These are phyloP conservation scores for Galerina sulciceps DNA, from an alignment of 768 basidiomycete species.

Conservation along the genomic window DNA sequence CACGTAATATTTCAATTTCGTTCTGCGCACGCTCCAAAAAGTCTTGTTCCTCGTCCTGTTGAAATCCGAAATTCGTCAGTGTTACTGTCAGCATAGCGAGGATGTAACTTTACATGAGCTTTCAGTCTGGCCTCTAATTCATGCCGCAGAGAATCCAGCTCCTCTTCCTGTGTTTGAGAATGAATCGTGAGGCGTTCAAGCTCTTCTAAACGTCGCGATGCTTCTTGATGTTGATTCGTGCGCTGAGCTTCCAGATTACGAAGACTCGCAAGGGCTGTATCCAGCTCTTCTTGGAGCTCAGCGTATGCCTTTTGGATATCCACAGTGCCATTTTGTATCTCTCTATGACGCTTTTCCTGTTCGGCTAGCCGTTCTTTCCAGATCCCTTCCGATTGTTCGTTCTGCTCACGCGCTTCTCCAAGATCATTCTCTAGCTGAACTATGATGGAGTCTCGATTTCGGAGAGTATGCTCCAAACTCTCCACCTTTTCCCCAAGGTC, in stretches of 20 bases:
- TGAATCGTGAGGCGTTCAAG: constrained; percentile 53
- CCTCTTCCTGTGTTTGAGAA: constrained; percentile 53
- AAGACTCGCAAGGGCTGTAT: constrained; percentile 53
- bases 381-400: constrained; percentile 47
- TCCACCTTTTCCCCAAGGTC: constrained; percentile 70
- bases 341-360: constrained; percentile 56
- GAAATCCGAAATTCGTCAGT: not conserved
- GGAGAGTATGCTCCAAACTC: constrained; percentile 54
- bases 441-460: constrained; percentile 60
- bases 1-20: constrained; percentile 73
- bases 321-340: constrained; percentile 51
- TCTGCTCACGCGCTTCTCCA: constrained; percentile 56
- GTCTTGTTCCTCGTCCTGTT: constrained; percentile 63
- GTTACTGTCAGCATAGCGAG: not conserved
- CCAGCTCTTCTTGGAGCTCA: constrained; percentile 66
- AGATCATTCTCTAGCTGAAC: constrained; percentile 63
- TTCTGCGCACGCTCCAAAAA: constrained; percentile 66
- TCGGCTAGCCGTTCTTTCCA: constrained; percentile 47
- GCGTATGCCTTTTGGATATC: constrained; percentile 68
- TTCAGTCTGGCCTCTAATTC: constrained; percentile 52
- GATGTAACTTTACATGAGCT: constrained; percentile 37
- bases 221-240: constrained; percentile 58
- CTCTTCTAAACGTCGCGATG: constrained; percentile 58
- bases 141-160: constrained; percentile 52
- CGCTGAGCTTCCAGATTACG: constrained; percentile 70